Evolutionary conservation across 768 basidiomycete genomes (phyloP).

Genomic region (Hericium rajendrae): DNA sequence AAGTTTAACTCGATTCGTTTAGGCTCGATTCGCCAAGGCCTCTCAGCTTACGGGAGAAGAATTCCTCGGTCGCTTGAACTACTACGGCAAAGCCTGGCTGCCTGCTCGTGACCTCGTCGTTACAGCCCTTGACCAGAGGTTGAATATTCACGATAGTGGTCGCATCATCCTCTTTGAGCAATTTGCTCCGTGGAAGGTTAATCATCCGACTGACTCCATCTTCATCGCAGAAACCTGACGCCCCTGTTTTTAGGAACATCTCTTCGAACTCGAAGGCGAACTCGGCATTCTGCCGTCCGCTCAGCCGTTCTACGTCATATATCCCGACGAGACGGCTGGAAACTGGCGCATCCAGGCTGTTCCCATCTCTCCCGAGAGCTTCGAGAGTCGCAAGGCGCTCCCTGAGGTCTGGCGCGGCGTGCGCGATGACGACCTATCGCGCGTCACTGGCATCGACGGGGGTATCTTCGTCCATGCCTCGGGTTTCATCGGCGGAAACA

Average conservation of each 20-base stretch:
- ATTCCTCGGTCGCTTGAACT: constrained; percentile 69
- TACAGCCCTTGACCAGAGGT: constrained; percentile 47
- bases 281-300: constrained; percentile 32
- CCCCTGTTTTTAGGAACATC: constrained; percentile 57
- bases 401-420: constrained; percentile 92
- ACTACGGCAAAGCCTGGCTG: constrained; percentile 85
- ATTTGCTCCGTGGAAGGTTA: constrained; percentile 84
- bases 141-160: constrained; percentile 55
- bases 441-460: constrained; percentile 64
- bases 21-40: constrained; percentile 72
- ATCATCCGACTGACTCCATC: constrained; percentile 3
- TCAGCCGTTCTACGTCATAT: constrained; percentile 76
- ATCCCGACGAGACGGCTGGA: constrained; percentile 68
- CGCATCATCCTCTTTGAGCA: constrained; percentile 71
- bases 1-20: not conserved
- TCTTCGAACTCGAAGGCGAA: constrained; percentile 77
- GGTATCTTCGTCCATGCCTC: constrained; percentile 92
- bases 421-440: constrained; percentile 73
- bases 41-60: constrained; percentile 79
- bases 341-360: constrained; percentile 95
- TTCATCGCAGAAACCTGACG: not conserved
- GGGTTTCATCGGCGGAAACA: constrained; percentile 95
- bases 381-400: constrained; percentile 83
- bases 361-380: constrained; percentile 71
- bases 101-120: constrained; percentile 79